Evolutionary conservation across 2,329 filamentous ascomycete genomes (phyloP), one percentile per base, ranked within the genome.

Genomic region (Ceratocystis variospora): DNA sequence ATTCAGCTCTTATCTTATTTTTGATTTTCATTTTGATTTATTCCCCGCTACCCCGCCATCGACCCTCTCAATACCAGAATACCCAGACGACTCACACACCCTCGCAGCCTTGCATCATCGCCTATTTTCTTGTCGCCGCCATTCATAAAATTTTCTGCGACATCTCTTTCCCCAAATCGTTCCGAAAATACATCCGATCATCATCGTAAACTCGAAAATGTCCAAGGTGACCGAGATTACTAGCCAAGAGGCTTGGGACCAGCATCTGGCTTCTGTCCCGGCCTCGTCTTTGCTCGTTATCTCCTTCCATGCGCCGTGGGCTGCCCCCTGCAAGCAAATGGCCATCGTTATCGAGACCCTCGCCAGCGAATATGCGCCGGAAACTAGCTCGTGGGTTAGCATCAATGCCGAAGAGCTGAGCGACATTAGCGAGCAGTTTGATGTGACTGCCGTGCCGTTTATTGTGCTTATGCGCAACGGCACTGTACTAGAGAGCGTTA

Each of bases 251-350:
- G 85, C 86, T 71, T 96, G 94, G 85, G 80, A 86, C 70, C 78
- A 83, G 70, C 81, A 88, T 73, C 79, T 89, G 69, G 79, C 81
- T 69, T 80, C 84, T 53, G 80, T 92, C 15, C 83, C 89, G 10
- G 73, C 87, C 1, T 82, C 86, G 17, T 84, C 88, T 17, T 84
- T 96, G 68, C 81, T 93, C 69, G 81, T 96, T 73, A 84, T 96
- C 73, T 96, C 92, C 75, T 99, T 99, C 81, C 89, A 97, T 76
- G 91, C 94, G 22, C 89, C 92, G 70, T 99, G 94, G 94, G 94
- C 94, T 37, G 91, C 91, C 68, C 94, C 94, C 59, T 97, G 94
- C 80, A 86, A 89, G 69, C 91, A 96, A 77, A 97, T 97, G 92
- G 85, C 84, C 71, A 88, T 86, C 63, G 88, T 97, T 71, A 84